Percentiles rank a stretch among this genome's conserved stretches.
Evolutionary conservation across 1,284 basidiomycete species (phyloP).

Genomic region (Phlebopus sp.): DNA sequence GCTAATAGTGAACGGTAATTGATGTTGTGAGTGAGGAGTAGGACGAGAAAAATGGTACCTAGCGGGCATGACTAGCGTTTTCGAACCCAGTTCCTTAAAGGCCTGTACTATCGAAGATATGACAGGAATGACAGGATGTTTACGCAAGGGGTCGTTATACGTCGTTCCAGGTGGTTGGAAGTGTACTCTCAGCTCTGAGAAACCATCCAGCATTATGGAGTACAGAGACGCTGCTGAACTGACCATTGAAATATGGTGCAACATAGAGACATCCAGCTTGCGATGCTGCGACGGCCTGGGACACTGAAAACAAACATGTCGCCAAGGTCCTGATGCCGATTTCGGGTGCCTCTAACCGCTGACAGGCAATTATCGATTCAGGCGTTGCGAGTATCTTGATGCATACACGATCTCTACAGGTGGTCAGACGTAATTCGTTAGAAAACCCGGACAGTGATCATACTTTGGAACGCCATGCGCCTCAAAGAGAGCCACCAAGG

Average conservation of each 20-base stretch:
- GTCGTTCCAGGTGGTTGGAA: constrained; percentile 38
- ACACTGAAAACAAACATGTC: constrained; percentile 46
- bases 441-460: constrained; percentile 6
- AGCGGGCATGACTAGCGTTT: constrained; percentile 51
- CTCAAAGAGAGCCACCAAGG: constrained; percentile 42
- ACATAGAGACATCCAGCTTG: constrained; percentile 48
- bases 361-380: constrained; percentile 45
- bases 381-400: constrained; percentile 53
- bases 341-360: constrained; percentile 32
- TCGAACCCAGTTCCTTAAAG: constrained; percentile 37
- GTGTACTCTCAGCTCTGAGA: constrained; percentile 47
- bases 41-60: constrained; percentile 32
- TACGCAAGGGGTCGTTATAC: constrained; percentile 39
- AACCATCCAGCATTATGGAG: not conserved
- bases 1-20: constrained; percentile 20
- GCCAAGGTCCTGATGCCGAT: constrained; percentile 45
- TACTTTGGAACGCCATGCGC: constrained; percentile 44
- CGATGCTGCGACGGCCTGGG: constrained; percentile 46
- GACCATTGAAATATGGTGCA: constrained; percentile 51
- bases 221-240: not conserved
- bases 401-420: constrained; percentile 41
- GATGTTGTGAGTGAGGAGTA: not conserved
- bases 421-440: not conserved
- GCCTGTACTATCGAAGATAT: constrained; percentile 38
- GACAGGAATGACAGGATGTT: constrained; percentile 43